Base-by-base conservation (phyloP, 2,329 filamentous ascomycete genomes). In the Bipolaris oryzae region DNA sequence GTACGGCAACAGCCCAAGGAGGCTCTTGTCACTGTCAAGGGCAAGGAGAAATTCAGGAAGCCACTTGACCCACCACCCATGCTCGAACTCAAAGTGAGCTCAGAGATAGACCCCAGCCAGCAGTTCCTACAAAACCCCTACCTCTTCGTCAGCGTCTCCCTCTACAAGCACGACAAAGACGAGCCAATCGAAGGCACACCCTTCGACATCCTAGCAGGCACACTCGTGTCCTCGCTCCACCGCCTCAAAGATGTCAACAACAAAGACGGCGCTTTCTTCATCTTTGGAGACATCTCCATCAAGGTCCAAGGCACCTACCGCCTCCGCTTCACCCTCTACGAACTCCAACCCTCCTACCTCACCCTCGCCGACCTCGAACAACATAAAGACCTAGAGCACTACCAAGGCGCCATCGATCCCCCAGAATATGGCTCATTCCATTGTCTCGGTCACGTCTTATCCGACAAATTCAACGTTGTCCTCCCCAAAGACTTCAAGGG, bases 41-140 rank as follows among this genome's bases (percentile, higher is more conserved):
- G 87, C 63, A 92, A 92, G 75, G 89, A 92, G 71, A 92, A 92
- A 81, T 89, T 91, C 70, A 88, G 92, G 64, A 96, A 96, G 76
- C 91, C 92, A 7, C 86, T 96, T 69, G 92, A 96, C 73, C 92
- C 93, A 49, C 92, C 92, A 11, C 92, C 92, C 39, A 90, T 96
- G 66, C 81, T 96, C 43, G 87, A 94, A 77, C 82, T 96, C 44
- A 76, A 77, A 75, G 84, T 87, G 54, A 77, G 74, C 48, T 72
- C 77, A 45, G 71, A 74, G 25, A 72, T 70, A 28, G 85, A 86
- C 71, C 80, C 83, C 16, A 77, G 85, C 76, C 80, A 89, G 85
- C 81, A 86, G 63, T 88, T 83, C 72, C 79, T 88, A 37, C 84
- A 87, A 73, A 88, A 84, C 63, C 86, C 86, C 3, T 87, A 87